Evolutionary conservation across 2,329 filamentous ascomycete species (phyloP).

Genomic region (Xylariaceae sp.): DNA sequence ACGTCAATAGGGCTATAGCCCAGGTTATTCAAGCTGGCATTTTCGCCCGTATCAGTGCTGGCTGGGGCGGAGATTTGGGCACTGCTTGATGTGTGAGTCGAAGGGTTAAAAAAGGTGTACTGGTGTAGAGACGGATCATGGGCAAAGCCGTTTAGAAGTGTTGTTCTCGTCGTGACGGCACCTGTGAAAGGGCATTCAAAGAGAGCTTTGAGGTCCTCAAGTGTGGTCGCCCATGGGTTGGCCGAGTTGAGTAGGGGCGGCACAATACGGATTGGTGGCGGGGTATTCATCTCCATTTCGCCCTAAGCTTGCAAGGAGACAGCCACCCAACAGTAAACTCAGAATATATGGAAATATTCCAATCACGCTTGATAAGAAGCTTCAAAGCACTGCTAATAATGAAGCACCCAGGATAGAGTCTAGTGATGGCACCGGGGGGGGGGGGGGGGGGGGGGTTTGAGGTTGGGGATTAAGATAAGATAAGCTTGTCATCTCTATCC

Average conservation of each 20-base stretch:
- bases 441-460: too few species aligned
- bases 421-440: conserved; percentile 5
- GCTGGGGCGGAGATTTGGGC: conserved; percentile 17
- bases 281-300: conserved; percentile 24
- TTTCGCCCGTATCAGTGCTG: conserved; percentile 23
- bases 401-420: not conserved
- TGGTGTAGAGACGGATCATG: conserved; percentile 65
- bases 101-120: conserved; percentile 65
- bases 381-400: not conserved
- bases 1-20: conserved; percentile 72
- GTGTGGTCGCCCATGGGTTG: conserved; percentile 73
- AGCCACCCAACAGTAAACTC: not conserved
- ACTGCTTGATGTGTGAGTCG: conserved; percentile 24
- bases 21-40: conserved; percentile 66
- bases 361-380: not conserved
- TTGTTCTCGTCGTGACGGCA: conserved; percentile 75
- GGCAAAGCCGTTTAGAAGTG: conserved; percentile 64
- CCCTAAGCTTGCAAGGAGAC: not conserved
- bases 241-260: conserved; percentile 76
- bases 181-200: conserved; percentile 66
- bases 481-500: conserved; percentile 2
- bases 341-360: not conserved
- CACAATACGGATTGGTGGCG: conserved; percentile 55
- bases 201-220: conserved; percentile 62
- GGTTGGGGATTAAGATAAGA: conserved; percentile 25